Evolutionary conservation across 495 filamentous ascomycete species (phyloP), one percentile per base, ranked within the genome.

Genomic region (Zalerion maritima): DNA sequence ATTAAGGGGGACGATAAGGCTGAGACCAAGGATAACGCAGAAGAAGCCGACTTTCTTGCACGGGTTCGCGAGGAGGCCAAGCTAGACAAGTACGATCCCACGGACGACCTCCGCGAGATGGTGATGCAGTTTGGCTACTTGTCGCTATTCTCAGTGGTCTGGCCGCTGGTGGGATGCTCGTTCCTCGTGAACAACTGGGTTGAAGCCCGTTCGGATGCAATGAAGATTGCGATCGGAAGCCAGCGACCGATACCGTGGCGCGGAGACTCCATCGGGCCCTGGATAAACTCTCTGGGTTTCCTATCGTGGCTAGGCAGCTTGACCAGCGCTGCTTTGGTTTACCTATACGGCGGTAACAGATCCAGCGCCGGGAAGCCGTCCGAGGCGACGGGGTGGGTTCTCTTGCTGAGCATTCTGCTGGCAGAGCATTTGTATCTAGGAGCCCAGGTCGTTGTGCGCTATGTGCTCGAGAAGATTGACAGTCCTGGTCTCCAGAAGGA

Each of bases 181-280:
- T 97, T 96, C 65, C 55, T 94, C 6, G 59, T 91, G 52, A 94
- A 94, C 52, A 89, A 97, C 58, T 97, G 89, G 89, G 47, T 97
- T 28, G 91, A 97, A 41, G 69, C 94, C 9, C 79, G 89, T 15
- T 79, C 79, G 14, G 89, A 97, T 37, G 87, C 92, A 10, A 69
- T 86, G 53, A 97, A 97, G 46, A 97, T 97, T 38, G 85, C 84
- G 40, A 58, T 81, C 31, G 80, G 85, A 49, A 87, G 81, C 64
- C 78, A 82, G 40, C 69, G 89, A 6, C 91, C 89, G 1, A 80
- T 77, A 8, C 89, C 89, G 1, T 74, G 73, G 52, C 73, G 89
- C 9, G 76, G 81, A 2, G 91, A 96, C 50, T 84, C 79, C 2
- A 97, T 97, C 40, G 89, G 89, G 0, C 86, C 89, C 1, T 97